These are phyloP conservation scores for Eucalyptus regnans DNA, from an alignment of 345 rosid species.

Conservation along the genomic window DNA sequence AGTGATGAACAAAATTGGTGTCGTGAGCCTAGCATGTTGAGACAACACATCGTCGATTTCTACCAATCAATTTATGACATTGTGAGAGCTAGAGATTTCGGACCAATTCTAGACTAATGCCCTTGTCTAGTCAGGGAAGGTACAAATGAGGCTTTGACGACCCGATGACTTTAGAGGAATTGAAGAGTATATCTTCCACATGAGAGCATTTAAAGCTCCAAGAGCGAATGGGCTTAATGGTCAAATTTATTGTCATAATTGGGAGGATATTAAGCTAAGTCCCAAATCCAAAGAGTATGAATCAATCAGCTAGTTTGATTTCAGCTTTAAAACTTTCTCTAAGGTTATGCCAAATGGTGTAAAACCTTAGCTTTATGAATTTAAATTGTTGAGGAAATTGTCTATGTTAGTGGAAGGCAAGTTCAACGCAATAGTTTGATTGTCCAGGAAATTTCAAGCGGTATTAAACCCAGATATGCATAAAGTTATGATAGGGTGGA, in stretches of 20 bases:
- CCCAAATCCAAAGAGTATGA: not conserved
- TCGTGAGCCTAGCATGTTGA: not conserved
- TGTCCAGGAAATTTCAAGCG: not conserved
- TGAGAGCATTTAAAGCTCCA: not conserved
- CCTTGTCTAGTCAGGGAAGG: not conserved
- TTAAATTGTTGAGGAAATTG: not conserved
- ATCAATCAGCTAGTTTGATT: not conserved
- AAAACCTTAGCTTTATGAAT: not conserved
- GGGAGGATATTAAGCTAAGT: not conserved
- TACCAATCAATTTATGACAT: not conserved
- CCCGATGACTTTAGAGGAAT: not conserved
- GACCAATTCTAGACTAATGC: not conserved
- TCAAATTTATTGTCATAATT: not conserved
- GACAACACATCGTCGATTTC: not conserved
- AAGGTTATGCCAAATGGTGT: not conserved
- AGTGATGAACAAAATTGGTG: not conserved
- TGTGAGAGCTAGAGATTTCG: not conserved
- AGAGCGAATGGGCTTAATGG: not conserved
- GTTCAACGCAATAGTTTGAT: not conserved
- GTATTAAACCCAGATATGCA: not conserved
- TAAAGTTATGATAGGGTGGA: not conserved
- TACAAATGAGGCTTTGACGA: not conserved
- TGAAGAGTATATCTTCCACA: not conserved
- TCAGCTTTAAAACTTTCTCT: not conserved
- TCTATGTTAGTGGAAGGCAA: not conserved